Base-by-base conservation (phyloP, 257 asterid species). In the Petrea volubilis region DNA sequence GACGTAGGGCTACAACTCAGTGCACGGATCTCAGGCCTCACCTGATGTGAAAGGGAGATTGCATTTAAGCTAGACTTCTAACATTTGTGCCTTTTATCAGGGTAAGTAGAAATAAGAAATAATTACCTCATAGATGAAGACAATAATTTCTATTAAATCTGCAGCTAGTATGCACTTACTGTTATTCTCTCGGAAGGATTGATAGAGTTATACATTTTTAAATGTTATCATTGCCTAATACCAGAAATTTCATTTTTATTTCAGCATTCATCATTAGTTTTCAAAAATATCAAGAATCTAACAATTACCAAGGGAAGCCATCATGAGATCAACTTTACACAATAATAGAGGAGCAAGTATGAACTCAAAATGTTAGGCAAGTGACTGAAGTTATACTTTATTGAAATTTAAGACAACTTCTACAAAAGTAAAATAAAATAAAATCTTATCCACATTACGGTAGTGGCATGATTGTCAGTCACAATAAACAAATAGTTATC, bases 141-240 rank as follows among this genome's bases (percentile, higher is more conserved):
- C 7, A n/a, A 28, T 12, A 1, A 40, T 29, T 46, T 27, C 2
- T 43, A 68, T 8, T 15, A 36, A 9, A 6, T 40, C 46, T 38
- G 46, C 13, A 43, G 58, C 58, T 20, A 46, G 28, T 25, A 62
- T 9, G 21, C 57, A 21, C 44, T 17, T 60, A 14, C 24, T 51
- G 20, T 34, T 23, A 59, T 23, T 53, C 23, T 38, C 20, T 31
- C 69, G 58, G 49, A 72, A 73, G 47, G 31, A 44, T 55, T n/a
- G 36, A 43, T 34, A 24, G 20, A 43, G 50, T 1, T 63, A 8
- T 41, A 64, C 15, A 60, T 28, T 34, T 23, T 12, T 40, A 23
- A 25, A 23, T 18, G 38, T 34, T 68, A 62, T 34, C 14, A 24
- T 59, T 52, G 27, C 59, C 36, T 12, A 67, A 59, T 7, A 59